Base-by-base conservation (phyloP, 768 basidiomycete genomes). In the Naematelia encephala region DNA sequence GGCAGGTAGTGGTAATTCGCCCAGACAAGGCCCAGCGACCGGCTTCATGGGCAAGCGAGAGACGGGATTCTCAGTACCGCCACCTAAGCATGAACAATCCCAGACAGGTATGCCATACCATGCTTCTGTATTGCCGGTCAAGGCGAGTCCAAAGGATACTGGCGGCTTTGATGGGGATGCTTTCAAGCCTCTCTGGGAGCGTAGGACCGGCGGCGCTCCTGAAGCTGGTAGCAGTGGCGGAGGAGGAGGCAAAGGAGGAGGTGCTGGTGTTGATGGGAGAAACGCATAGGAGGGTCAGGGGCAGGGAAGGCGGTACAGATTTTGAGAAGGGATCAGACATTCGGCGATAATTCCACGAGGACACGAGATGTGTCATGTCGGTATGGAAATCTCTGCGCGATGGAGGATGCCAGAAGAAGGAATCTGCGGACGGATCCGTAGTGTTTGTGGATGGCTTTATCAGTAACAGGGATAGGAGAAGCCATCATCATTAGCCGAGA, bases 91-190 rank as follows among this genome's bases (percentile, higher is more conserved):
- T 13, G 27, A 49, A 4, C 27, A 51, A 43, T 28, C 21, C 19
- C 25, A 28, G 16, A 21, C 26, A 19, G 26, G 56, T 43, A 57
- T 57, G 52, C 64, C 65, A 29, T 69, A 72, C 47, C 67, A 69
- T 34, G 46, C 59, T 12, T 22, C 23, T 46, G 67, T 68, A 12
- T 53, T 71, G n/a, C 67, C 69, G 19, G 51, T 64, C 8, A 56
- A 51, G 46, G 67, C 70, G 22, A 64, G 64, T 49, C 70, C 70
- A 30, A 68, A 66, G 47, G 67, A 68, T 51, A 68, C 64, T 1
- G 66, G 59, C 10, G 71, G 68, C 16, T 73, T 73, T 56, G 52
- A 44, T 4, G 64, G 67, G 55, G 71, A 73, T 57, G 71, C 71
- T 1, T 73, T 73, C 57, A 68, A 59, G 54, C 66, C 68, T 13